Base-by-base conservation (phyloP, 257 asterid species). In the Fraxinus excelsior region DNA sequence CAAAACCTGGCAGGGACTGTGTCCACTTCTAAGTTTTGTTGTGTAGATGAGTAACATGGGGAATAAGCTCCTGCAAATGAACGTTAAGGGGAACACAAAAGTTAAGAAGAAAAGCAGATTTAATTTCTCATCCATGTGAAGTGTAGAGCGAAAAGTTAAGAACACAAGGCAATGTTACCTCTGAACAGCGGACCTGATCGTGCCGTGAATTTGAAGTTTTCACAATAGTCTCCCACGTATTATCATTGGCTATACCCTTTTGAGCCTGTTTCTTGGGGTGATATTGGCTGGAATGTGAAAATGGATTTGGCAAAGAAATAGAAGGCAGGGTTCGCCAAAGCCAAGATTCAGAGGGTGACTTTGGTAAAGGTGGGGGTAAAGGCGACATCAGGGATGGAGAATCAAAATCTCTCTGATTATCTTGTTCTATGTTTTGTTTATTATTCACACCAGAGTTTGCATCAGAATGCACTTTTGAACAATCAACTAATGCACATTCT, bases 331-430 rank as follows among this genome's bases (percentile, higher is more conserved):
- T 80, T 32, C 84, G 86, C 98, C 98, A 91, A 14, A 96, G 97
- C 99, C 99, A 96, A 75, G 98, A 90, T 82, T 96, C 98, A 0
- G 98, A 89, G 2, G 99, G 99, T 18, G 98, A 93, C 80, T 90
- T 96, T 62, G 98, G 99, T 68, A 96, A 82, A n/a, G 99, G 99
- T 29, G 97, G 98, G 38, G 90, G 88, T 44, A 86, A 70, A 19
- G 92, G 90, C 58, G 99, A 91, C 73, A 79, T 86, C 74, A 78
- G 64, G 68, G 74, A 46, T 35, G 83, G 81, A 75, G 70, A 64
- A 66, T 77, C 64, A 58, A 58, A 35, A 67, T 79, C 77, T 76
- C 66, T 51, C 49, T 70, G 73, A 26, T 34, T 74, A 37, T 85
- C 86, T 42, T 42, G 51, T 12, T 42, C 51, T 3, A 12, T 0